Evolutionary conservation across 179 eudicot genomes (phyloP), one percentile per base, ranked within the genome.

Genomic region (Carnegiea gigantea): DNA sequence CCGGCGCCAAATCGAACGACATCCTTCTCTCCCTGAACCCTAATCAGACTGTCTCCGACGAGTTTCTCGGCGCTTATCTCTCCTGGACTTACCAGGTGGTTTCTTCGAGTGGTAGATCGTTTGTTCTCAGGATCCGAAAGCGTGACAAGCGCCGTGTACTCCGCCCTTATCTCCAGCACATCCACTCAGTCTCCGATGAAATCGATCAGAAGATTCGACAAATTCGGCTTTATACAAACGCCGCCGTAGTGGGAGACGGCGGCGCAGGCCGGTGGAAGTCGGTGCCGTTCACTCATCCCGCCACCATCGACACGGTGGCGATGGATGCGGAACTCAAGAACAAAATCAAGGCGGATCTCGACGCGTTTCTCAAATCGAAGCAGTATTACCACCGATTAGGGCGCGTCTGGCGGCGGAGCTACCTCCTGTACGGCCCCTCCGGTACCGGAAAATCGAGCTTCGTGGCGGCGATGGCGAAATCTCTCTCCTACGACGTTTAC

Each of bases 401-500:
- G 28, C 93, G 98, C 7, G 93, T 91, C 3, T 95, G 99, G 99
- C 88, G 93, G 65, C 82, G 98, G 78, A 95, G 97, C 73, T 95
- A 94, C 65, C 82, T 95, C 4, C 75, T 95, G 0, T 92, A 92
- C 87, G 99, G 99, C 0, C 90, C 98, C 0, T 89, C 97, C 2
- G 98, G 98, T 0, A 95, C 99, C 9, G 99, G 99, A 2, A 95
- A 95, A 80, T 92, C 98, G 8, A 95, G 94, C 64, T 95, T 95
- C 82, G 89, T 92, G n/a, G 92, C 99, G 30, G 96, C 92, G 9
- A 91, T 94, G 90, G 94, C 98, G 4, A 95, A 89, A 70, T 80
- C 85, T 43, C 77, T 95, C 20, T 70, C 81, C 18, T 95, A 94
- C 84, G 98, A 95, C 70, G 86, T 95, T 2, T 94, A 95, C 88